These are phyloP conservation scores for Pisolithus sp. DNA, from an alignment of 768 basidiomycete species.

Conservation along the genomic window DNA sequence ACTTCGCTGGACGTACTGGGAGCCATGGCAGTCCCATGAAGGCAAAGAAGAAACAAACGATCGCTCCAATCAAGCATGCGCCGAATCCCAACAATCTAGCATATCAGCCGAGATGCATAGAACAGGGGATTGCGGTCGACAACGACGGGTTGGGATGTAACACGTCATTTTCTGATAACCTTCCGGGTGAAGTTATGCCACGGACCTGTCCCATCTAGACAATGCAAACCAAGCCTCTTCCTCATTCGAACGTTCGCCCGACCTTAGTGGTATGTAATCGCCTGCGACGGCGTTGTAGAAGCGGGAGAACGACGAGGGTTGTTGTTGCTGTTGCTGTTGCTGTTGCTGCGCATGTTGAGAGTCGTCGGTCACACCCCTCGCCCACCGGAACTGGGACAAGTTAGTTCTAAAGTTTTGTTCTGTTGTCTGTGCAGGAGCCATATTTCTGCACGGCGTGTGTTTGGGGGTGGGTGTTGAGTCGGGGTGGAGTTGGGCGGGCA, in stretches of 20 bases:
- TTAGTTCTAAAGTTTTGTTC: constrained; percentile 71
- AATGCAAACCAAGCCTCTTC: constrained; percentile 94
- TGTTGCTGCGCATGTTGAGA: constrained; percentile 42
- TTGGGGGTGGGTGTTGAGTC: background rate
- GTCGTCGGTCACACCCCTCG: constrained; percentile 64
- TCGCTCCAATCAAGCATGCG: constrained; percentile 82
- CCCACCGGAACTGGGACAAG: constrained; percentile 86
- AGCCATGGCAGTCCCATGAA: constrained; percentile 73
- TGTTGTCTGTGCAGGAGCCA: constrained; percentile 15
- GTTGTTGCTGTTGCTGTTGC: constrained; percentile 23
- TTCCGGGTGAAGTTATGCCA: background rate
- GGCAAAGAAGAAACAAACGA: constrained; percentile 88
- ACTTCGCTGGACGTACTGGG: constrained; percentile 78
- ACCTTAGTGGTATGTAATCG: constrained; percentile 83
- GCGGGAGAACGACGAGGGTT: constrained; percentile 59
- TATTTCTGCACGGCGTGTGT: background rate
- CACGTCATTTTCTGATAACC: no score
- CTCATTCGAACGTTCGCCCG: constrained; percentile 78
- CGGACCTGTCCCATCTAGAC: constrained; percentile 88
- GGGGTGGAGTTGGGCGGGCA: background rate
- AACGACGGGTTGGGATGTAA: background rate
- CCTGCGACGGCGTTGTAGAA: constrained; percentile 84
- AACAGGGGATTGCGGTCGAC: background rate
- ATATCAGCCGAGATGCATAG: background rate
- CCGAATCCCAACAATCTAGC: constrained; percentile 83